A percentile compares a stretch with the other conserved stretches of the same genome.
Evolutionary conservation across 305 asterid genomes (phyloP).

Genomic region (Striga hermonthica): DNA sequence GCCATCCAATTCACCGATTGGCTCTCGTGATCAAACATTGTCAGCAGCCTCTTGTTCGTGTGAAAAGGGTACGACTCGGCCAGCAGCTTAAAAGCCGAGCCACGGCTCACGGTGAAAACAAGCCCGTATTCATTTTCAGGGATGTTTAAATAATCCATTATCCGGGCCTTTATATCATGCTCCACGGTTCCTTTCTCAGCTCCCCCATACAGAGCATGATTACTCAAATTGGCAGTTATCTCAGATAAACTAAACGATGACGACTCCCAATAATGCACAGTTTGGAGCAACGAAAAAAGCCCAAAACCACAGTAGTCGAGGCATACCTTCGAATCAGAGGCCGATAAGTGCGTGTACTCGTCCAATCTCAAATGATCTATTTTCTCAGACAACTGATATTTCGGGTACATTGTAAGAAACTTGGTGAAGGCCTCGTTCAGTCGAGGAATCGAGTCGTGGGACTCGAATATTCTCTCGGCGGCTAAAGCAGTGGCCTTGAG

Average conservation of each 20-base stretch:
- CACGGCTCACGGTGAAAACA: slow-evolving; percentile 97
- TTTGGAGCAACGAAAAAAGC: slow-evolving; percentile 87
- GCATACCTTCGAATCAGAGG: slow-evolving; percentile 71
- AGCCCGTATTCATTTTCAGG: slow-evolving; percentile 96
- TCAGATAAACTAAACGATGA: slow-evolving; percentile 92
- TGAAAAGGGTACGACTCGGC: slow-evolving; percentile 98
- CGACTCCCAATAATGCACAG: slow-evolving; percentile 95
- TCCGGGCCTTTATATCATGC: slow-evolving; percentile 77
- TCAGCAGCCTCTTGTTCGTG: slow-evolving; percentile 82
- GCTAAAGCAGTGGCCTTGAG: slow-evolving; percentile 92
- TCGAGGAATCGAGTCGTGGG: slow-evolving; percentile 60
- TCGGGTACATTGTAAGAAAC: slow-evolving; percentile 91
- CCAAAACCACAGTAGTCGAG: slow-evolving; percentile 99
- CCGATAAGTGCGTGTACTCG: slow-evolving; percentile 77
- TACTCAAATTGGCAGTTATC: slow-evolving; percentile 91
- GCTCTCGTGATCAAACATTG: slow-evolving; percentile 98
- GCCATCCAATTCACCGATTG: slow-evolving; percentile 98
- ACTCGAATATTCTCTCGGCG: slow-evolving; percentile 77
- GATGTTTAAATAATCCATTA: slow-evolving; percentile 94
- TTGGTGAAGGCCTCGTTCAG: slow-evolving; percentile 69
- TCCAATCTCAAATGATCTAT: slow-evolving; percentile 86
- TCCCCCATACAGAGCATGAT: slow-evolving; percentile 96
- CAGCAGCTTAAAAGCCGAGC: slow-evolving; percentile 87
- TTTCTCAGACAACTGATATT: slow-evolving; percentile 78
- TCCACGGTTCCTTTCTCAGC: slow-evolving; percentile 86